These are phyloP conservation scores for Trypanosomatidae sp. DNA, from an alignment of 208 protist genomes.

Conservation along the genomic window DNA sequence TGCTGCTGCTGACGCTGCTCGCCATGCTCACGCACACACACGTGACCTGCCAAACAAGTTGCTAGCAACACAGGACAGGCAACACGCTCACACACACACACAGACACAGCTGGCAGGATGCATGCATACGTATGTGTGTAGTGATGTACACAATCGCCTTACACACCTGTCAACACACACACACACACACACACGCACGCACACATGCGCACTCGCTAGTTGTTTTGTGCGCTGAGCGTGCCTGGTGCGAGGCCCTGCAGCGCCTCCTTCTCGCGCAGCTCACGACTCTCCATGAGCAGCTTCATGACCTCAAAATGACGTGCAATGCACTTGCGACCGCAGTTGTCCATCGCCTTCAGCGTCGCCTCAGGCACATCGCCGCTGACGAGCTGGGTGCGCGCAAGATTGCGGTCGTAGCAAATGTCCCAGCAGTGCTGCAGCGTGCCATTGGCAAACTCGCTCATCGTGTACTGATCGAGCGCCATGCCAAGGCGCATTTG, in stretches of 20 bases:
- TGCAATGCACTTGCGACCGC: constrained; percentile 75
- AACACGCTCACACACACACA: too few relatives aligned
- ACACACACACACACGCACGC: constrained; percentile 2
- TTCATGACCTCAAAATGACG: constrained; percentile 82
- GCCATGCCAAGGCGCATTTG: constrained; percentile 61
- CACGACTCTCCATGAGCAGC: constrained; percentile 39
- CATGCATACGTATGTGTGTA: too few relatives aligned
- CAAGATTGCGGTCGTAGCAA: constrained; percentile 73
- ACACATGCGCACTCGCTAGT: background rate
- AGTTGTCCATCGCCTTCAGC: constrained; percentile 63
- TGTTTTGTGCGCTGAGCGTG: constrained; percentile 5
- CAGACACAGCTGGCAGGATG: too few relatives aligned
- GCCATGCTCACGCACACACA: too few relatives aligned
- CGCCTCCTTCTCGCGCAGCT: constrained; percentile 28
- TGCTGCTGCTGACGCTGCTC: too few relatives aligned
- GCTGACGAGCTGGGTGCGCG: constrained; percentile 28
- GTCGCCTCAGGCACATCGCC: constrained; percentile 32
- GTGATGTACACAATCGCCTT: too few relatives aligned
- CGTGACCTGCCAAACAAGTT: too few relatives aligned
- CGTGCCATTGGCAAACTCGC: constrained; percentile 45
- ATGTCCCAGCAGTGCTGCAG: constrained; percentile 81
- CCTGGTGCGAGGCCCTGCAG: constrained; percentile 10
- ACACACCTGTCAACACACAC: background rate
- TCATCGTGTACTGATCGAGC: constrained; percentile 59
- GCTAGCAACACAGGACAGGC: too few relatives aligned